Evolutionary conservation across 805 yeast species (phyloP), one percentile per base, ranked within the genome.

Genomic region (Nakazawaea ambrosiae): DNA sequence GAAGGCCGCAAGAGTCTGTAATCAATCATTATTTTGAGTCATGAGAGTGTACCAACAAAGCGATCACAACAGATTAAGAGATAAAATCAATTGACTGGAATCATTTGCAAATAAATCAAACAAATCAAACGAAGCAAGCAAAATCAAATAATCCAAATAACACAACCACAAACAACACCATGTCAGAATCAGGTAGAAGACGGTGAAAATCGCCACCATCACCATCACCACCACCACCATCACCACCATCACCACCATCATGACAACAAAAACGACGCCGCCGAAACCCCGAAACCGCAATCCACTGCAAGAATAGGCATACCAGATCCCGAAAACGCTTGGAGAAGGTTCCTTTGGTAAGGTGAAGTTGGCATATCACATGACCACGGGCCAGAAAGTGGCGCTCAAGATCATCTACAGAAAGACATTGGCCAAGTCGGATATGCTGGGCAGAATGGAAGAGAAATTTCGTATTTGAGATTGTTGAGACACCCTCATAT

Each of bases 271-370:
- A 40, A 44, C 27, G 34, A 35, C 5, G 34, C 46, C 11, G 11
- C 18, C n/a, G 18, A 16, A 19, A 31, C 24, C 18, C 43, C 26
- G 24, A 45, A 32, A 28, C 42, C 39, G 15, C 42, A 37, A 22
- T 44, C 33, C 15, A 46, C 53, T 12, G 49, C 49, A 12, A 47
- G 89, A 41, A 86, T 92, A 35, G 98, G 97, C 15, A 82, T 89
- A 90, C 62, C 96, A 89, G 57, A 81, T 89, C 36, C 84, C 89
- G 48, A 85, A 88, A 57, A 88, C 96, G 3, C 66, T 89, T 17
- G 97, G 97, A 26, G 97, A 89, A 55, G 97, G 97, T 18, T 88
- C 96, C 0, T 89, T 89, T 55, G 97, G 97, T 51, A 90, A 90
- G 55, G 97, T 89, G 46, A 89, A 89, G 56, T 67, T 89, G 49